phyloP scores from a whole-genome alignment of 257 asterid species.

The Cruciata laevipes region DNA sequence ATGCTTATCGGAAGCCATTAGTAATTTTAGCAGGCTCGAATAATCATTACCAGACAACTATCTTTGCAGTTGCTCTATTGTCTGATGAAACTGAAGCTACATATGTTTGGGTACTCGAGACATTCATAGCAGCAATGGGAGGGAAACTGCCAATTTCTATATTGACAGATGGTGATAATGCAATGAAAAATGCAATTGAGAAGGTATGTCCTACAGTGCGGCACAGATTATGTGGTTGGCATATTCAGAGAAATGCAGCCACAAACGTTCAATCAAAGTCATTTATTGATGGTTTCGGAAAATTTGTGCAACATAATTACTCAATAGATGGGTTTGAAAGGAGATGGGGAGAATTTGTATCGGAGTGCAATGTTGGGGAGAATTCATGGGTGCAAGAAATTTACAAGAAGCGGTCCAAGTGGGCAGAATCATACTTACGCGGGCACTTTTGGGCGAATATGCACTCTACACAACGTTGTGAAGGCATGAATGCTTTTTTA shows the following conservation, averaged over 20 bases:
- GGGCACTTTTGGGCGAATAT: not conserved
- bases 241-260: not conserved
- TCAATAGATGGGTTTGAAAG: not conserved
- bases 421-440: not conserved
- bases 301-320: not conserved
- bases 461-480: not conserved
- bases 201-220: not conserved
- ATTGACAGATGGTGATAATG: constrained; percentile 1
- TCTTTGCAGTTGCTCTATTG: not conserved
- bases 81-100: not conserved
- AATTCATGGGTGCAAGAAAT: not conserved
- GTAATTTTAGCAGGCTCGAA: constrained; percentile 5
- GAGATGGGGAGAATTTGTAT: not conserved
- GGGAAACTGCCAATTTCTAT: not conserved
- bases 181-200: constrained; percentile 1
- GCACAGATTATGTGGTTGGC: not conserved
- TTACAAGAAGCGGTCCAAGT: not conserved
- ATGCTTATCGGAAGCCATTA: not conserved
- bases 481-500: not conserved
- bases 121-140: not conserved
- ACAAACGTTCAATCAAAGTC: not conserved
- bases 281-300: not conserved
- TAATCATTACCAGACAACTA: not conserved
- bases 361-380: not conserved
- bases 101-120: constrained; percentile 7